A percentile compares a stretch with the other conserved stretches of the same genome.
phyloP scores from a whole-genome alignment of 2,329 filamentous ascomycete species.

The Ophiostoma populinum region DNA sequence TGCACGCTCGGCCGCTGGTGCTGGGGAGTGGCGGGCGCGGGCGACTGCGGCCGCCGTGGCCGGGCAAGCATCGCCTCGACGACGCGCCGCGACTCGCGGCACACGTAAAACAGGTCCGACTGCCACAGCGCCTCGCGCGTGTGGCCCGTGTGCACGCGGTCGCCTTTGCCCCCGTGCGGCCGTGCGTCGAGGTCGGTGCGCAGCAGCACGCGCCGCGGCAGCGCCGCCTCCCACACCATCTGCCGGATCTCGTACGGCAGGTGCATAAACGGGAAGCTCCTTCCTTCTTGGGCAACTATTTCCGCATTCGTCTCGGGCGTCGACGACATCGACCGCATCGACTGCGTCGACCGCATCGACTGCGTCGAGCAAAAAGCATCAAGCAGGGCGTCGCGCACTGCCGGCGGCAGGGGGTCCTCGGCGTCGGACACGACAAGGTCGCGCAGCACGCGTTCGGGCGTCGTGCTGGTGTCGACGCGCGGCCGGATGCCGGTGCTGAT shows the following conservation, averaged over 20 bases:
- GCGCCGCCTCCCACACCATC: conserved; percentile 10
- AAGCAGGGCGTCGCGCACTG: conserved; percentile 7
- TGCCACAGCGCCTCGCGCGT: conserved; percentile 9
- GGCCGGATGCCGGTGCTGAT: background rate
- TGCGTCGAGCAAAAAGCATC: background rate
- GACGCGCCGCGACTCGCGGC: conserved; percentile 6
- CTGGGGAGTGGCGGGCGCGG: background rate
- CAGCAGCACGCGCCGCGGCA: conserved; percentile 10
- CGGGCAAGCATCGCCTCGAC: conserved; percentile 2
- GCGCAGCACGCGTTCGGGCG: conserved; percentile 9
- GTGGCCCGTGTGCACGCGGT: conserved; percentile 2
- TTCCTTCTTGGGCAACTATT: no score
- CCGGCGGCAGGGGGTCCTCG: conserved; percentile 6
- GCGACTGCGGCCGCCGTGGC: no score
- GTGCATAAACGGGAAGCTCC: conserved; percentile 4
- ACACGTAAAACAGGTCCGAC: conserved; percentile 10
- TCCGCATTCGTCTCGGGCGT: background rate
- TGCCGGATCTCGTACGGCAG: conserved; percentile 11
- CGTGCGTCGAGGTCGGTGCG: conserved; percentile 6
- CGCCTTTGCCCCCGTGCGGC: background rate
- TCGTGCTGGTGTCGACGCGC: conserved; percentile 1
- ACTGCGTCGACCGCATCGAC: no score
- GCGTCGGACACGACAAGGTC: conserved; percentile 9
- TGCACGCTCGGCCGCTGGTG: background rate
- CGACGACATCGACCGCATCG: no score